Conservation (phyloP, 1,139 yeast species). For the Entelexis paramagnoliae region DNA sequence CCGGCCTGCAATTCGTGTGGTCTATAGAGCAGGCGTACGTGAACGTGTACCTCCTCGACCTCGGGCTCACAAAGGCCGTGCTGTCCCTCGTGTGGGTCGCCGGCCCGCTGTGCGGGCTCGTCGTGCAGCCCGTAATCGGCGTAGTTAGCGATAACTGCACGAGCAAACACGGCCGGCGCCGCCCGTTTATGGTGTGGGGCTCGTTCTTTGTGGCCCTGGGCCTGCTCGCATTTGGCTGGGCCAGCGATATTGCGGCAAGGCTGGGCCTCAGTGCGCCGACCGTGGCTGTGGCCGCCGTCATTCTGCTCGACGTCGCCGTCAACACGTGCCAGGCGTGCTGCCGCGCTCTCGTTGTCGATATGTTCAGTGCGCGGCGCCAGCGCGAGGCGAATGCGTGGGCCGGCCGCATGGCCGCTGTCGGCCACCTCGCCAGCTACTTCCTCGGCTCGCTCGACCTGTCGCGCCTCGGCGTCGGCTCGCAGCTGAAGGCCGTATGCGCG, state of each 20-base stretch:
- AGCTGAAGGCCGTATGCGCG: conserved; percentile 42
- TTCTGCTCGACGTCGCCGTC: conserved; percentile 46
- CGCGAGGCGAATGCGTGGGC: conserved; percentile 63
- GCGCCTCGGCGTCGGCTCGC: conserved; percentile 37
- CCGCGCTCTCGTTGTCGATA: conserved; percentile 50
- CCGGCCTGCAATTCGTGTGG: conserved; percentile 38
- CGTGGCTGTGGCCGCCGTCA: conserved; percentile 43
- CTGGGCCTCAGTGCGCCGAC: conserved; percentile 22
- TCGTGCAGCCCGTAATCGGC: conserved; percentile 53
- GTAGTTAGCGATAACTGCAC: conserved; percentile 43
- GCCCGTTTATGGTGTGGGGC: conserved; percentile 49
- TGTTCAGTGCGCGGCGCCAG: conserved; percentile 45
- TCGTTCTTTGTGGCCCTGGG: conserved; percentile 40
- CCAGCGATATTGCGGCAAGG: conserved; percentile 32
- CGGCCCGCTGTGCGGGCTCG: conserved; percentile 50
- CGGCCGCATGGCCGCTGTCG: conserved; percentile 52
- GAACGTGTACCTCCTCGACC: conserved; percentile 36
- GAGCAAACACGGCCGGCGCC: conserved; percentile 40
- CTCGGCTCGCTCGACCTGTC: conserved; percentile 39
- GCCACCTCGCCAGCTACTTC: conserved; percentile 46
- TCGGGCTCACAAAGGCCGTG: conserved; percentile 45
- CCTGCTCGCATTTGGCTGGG: conserved; percentile 38
- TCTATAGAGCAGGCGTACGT: conserved; percentile 37
- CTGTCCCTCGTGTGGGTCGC: conserved; percentile 53
- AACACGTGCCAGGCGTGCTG: conserved; percentile 52